Percentiles rank a stretch among this genome's conserved stretches.
These are phyloP conservation scores for Phlyctochytrium planicorne DNA, from an alignment of 192 early-diverging fungal species.

Conservation along the genomic window DNA sequence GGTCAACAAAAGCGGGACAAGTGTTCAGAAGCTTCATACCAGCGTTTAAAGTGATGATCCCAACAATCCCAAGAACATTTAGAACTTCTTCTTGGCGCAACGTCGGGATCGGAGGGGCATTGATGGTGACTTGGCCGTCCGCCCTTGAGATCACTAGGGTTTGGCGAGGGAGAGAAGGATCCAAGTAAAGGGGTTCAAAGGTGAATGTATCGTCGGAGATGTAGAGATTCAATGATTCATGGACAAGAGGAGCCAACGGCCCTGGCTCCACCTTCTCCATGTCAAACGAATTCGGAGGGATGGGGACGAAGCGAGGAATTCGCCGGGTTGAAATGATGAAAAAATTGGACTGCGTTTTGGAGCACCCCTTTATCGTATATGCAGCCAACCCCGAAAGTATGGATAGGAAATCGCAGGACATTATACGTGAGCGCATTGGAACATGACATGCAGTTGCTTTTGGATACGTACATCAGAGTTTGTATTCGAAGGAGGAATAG, in stretches of 20 bases:
- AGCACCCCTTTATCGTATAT: too few relatives aligned
- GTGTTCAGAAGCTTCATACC: constrained; percentile 42
- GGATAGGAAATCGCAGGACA: too few relatives aligned
- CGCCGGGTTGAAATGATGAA: too few relatives aligned
- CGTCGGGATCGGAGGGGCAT: constrained; percentile 50
- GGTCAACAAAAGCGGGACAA: background rate
- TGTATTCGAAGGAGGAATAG: background rate
- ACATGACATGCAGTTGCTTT: background rate
- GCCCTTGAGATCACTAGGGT: constrained; percentile 62
- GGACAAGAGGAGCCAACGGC: too few relatives aligned
- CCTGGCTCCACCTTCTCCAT: too few relatives aligned
- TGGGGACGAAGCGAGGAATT: too few relatives aligned
- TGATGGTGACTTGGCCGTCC: constrained; percentile 44
- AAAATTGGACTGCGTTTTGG: too few relatives aligned
- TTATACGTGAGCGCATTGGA: background rate
- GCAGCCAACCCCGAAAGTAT: too few relatives aligned
- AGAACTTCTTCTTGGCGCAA: constrained; percentile 52
- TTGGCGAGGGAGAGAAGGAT: constrained; percentile 48
- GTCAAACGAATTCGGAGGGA: too few relatives aligned
- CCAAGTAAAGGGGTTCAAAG: constrained; percentile 52
- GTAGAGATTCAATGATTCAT: constrained; percentile 30
- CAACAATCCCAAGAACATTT: constrained; percentile 69
- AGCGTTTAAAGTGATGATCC: constrained; percentile 66
- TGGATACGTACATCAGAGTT: background rate
- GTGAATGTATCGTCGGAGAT: constrained; percentile 56